phyloP scores from a whole-genome alignment of 2,329 filamentous ascomycete genomes.

The Proliferodiscus dingleyae region DNA sequence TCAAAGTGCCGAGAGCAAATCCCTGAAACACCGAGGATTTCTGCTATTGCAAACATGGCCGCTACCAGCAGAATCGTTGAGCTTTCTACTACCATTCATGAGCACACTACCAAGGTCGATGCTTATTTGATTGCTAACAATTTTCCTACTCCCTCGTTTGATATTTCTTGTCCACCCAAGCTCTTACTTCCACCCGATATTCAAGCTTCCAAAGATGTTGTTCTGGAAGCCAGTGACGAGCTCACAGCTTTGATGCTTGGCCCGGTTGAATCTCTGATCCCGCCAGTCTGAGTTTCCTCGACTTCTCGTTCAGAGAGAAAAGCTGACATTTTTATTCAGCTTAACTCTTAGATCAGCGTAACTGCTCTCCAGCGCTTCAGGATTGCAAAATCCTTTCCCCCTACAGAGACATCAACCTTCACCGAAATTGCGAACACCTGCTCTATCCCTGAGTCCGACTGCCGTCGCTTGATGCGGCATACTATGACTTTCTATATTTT shows the following conservation, averaged over 20 bases:
- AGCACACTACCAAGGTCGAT: conserved; percentile 7
- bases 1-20: too few species aligned
- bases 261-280: conserved; percentile 1
- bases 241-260: conserved; percentile 16
- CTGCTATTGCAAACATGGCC: background rate
- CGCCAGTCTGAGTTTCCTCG: background rate
- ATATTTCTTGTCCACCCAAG: background rate
- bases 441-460: conserved; percentile 6
- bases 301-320: background rate
- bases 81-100: conserved; percentile 6
- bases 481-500: conserved; percentile 16
- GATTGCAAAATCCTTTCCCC: conserved; percentile 14
- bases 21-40: background rate
- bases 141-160: conserved; percentile 11
- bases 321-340: background rate
- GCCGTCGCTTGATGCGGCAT: conserved; percentile 12
- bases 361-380: conserved; percentile 19
- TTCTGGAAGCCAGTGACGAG: conserved; percentile 17
- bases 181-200: conserved; percentile 4
- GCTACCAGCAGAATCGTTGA: conserved; percentile 2
- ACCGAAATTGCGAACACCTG: conserved; percentile 14
- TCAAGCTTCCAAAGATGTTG: conserved; percentile 3
- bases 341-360: conserved; percentile 8
- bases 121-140: conserved; percentile 5
- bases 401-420: conserved; percentile 14